These are phyloP conservation scores for Chrysoporthe cubensis DNA, from an alignment of 2,329 filamentous ascomycete genomes.

Conservation along the genomic window DNA sequence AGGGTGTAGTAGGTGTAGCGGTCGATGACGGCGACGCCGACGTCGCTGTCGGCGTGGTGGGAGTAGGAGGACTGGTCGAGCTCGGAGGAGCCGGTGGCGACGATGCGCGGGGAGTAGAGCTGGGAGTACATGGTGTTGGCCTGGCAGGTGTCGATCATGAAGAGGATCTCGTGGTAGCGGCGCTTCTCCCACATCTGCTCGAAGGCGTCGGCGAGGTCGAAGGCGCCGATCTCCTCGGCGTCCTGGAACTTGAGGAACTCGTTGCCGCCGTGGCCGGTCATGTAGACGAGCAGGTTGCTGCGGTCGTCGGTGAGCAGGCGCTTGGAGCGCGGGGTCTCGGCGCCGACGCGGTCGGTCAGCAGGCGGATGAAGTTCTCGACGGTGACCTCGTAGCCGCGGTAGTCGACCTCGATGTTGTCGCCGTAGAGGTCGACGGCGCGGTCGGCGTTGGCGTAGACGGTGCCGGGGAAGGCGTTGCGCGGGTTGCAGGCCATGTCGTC, in stretches of 20 bases:
- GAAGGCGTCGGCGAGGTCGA: conserved; percentile 95
- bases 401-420: conserved; percentile 98
- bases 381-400: conserved; percentile 96
- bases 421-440: conserved; percentile 95
- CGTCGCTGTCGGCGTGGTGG: conserved; percentile 96
- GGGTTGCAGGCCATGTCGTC: conserved; percentile 99
- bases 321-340: conserved; percentile 95
- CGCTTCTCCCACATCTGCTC: conserved; percentile 99
- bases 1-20: conserved; percentile 98
- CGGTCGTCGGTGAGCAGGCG: conserved; percentile 90
- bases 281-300: conserved; percentile 97
- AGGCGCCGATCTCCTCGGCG: conserved; percentile 94
- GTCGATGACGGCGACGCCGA: conserved; percentile 97
- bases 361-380: conserved; percentile 98
- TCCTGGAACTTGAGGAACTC: conserved; percentile 99
- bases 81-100: conserved; percentile 94
- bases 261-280: conserved; percentile 98
- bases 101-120: conserved; percentile 97
- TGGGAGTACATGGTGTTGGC: conserved; percentile 99
- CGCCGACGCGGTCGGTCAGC: conserved; percentile 89
- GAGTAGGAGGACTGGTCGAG: conserved; percentile 97
- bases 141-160: conserved; percentile 99
- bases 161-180: conserved; percentile 93
- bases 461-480: conserved; percentile 95
- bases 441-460: conserved; percentile 97